A percentile compares a stretch with the other conserved stretches of the same genome.
phyloP scores from a whole-genome alignment of 441 rosid genomes.

The Erodium trifolium region DNA sequence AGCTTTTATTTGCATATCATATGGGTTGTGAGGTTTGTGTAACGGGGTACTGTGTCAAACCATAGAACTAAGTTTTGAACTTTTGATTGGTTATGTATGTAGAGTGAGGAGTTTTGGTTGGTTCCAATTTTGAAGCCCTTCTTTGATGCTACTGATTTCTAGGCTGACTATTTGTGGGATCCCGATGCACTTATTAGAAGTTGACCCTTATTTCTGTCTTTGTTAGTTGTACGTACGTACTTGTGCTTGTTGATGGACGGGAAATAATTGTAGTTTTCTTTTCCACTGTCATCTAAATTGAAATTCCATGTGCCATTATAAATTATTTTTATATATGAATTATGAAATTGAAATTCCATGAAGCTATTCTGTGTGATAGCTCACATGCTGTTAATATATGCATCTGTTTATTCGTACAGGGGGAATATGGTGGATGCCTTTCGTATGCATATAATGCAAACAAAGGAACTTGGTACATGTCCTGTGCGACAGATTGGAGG shows the following conservation, averaged over 20 bases:
- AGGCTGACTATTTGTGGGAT: not conserved
- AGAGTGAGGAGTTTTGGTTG: no score
- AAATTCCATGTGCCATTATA: no score
- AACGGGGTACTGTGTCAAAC: no score
- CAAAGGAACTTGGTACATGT: constrained; percentile 87
- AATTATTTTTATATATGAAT: not conserved
- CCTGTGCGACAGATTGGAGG: constrained; percentile 96
- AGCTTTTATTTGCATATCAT: no score
- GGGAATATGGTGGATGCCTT: constrained; percentile 99
- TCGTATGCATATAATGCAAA: constrained; percentile 90
- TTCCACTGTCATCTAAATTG: no score
- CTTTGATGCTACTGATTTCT: not conserved
- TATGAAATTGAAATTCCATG: not conserved
- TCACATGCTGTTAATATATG: no score
- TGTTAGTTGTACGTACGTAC: not conserved
- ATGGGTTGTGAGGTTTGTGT: no score
- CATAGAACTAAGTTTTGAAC: no score
- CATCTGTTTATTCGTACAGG: constrained; percentile 23
- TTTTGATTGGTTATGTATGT: no score
- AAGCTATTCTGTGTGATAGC: not conserved
- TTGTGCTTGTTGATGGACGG: not conserved
- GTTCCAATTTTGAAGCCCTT: no score
- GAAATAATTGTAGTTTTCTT: not conserved
- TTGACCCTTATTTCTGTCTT: not conserved
- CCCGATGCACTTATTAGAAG: not conserved